Evolutionary conservation across 1,284 basidiomycete species (phyloP), one percentile per base, ranked within the genome.

Genomic region (Melampsora americana): DNA sequence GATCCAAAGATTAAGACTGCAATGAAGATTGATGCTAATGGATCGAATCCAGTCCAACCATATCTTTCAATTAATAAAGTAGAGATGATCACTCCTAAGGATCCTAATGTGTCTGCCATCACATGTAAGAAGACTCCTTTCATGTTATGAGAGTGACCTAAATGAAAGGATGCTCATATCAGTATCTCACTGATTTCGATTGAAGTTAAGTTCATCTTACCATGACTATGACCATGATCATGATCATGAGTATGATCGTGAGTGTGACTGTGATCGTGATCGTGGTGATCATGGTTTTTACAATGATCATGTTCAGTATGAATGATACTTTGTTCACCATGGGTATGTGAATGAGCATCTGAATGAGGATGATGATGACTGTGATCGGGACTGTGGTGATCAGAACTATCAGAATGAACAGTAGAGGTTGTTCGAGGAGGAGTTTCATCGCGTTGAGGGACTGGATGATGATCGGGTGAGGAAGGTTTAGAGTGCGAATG

Each of bases 41-140:
- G 96, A 83, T 99, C 96, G 82, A 98, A 99, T 20, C 95, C 95
- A 2, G 96, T 99, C 95, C 95, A 99, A n/a, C 95, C 95, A 80
- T 96, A 99, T 77, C 90, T 90, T 80, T 95, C 90, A 79, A 99
- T 99, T 77, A 99, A 87, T 18, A 99, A 85, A 2, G 96, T 99
- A 28, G 95, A 98, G 71, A 98, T 88, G 81, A 99, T 99, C 9
- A 99, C 96, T n/a, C 96, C 96, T 23, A 99, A 95, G 12, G 93
- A 95, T 61, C 93, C 93, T 23, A 85, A 81, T 32, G 85, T 85
- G 71, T 85, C 85, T 23, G 85, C 85, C 82, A 85, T 82, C 48
- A 85, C 84, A 78, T 85, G 85, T 77, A 99, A 84, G 83, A 99
- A 99, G 16, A 99, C 94, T n/a, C 96, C 96, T 65, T 94, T 90